Conservation (phyloP, 257 asterid species). For the Fraxinus americana region DNA sequence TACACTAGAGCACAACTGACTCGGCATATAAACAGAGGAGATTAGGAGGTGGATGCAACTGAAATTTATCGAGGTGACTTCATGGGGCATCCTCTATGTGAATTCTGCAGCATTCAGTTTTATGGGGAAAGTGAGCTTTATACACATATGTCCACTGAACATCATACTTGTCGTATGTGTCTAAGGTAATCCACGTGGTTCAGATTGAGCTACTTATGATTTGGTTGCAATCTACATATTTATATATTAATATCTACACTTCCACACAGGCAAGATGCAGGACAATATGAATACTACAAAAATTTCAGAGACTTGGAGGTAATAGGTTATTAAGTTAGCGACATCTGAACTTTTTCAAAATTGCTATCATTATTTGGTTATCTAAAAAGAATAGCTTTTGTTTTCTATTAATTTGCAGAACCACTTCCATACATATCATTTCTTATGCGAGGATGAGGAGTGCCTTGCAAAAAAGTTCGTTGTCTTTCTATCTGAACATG, state of each 20-base stretch:
- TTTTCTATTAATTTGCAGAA: conserved; percentile 38
- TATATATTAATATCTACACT: conserved; percentile 3
- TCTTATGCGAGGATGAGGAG: conserved; percentile 83
- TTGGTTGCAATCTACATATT: conserved; percentile 1
- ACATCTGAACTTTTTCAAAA: conserved; percentile 11
- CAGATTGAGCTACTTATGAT: conserved; percentile 9
- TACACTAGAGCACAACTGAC: conserved; percentile 80
- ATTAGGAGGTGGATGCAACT: conserved; percentile 94
- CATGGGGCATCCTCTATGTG: conserved; percentile 87
- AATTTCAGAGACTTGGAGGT: conserved; percentile 92
- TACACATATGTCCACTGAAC: conserved; percentile 91
- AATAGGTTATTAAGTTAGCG: conserved; percentile 17
- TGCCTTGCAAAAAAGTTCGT: conserved; percentile 85
- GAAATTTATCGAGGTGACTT: conserved; percentile 98
- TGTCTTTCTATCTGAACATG: conserved; percentile 80
- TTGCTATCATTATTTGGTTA: conserved; percentile 9
- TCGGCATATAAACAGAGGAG: conserved; percentile 81
- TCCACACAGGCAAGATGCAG: conserved; percentile 86
- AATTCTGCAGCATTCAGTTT: conserved; percentile 79
- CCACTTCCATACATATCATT: conserved; percentile 83
- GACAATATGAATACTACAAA: conserved; percentile 85
- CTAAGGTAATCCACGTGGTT: conserved; percentile 56
- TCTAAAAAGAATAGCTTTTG: conserved; percentile 27
- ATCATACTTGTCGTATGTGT: conserved; percentile 89
- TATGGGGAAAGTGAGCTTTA: conserved; percentile 91